phyloP scores from a whole-genome alignment of 2,329 filamentous ascomycete genomes.

The Triangularia setosa region DNA sequence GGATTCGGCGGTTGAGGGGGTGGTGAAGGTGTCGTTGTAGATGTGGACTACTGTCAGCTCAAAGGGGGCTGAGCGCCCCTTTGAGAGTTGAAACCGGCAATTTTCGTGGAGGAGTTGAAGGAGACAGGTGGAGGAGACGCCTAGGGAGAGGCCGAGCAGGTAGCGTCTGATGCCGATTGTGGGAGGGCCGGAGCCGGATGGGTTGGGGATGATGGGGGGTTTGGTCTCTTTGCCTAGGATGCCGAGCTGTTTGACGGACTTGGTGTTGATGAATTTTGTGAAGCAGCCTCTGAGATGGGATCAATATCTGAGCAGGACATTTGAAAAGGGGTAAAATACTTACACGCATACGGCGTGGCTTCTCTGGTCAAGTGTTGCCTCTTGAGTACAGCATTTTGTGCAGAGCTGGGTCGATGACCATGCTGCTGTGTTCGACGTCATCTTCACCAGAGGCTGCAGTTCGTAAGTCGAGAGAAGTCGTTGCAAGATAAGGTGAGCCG shows the following conservation, averaged over 20 bases:
- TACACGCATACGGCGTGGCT: slow-evolving; percentile 58
- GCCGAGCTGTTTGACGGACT: slow-evolving; percentile 69
- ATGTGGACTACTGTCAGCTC: slow-evolving; percentile 60
- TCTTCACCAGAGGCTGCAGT: not conserved
- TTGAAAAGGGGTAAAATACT: slow-evolving; percentile 20
- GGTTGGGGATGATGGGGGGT: slow-evolving; percentile 19
- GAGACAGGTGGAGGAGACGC: slow-evolving; percentile 73
- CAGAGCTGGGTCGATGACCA: slow-evolving; percentile 38
- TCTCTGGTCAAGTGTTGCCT: slow-evolving; percentile 52
- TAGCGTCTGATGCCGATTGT: slow-evolving; percentile 45
- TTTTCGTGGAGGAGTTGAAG: slow-evolving; percentile 72
- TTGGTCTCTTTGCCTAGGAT: slow-evolving; percentile 48
- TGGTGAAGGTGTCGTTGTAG: slow-evolving; percentile 35
- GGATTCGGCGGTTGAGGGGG: slow-evolving; percentile 33
- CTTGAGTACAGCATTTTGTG: slow-evolving; percentile 50
- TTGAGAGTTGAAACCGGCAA: slow-evolving; percentile 59
- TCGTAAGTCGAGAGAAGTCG: not conserved
- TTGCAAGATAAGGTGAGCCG: not conserved
- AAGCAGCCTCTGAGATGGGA: slow-evolving; percentile 63
- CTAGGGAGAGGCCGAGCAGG: slow-evolving; percentile 77
- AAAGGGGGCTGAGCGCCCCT: slow-evolving; percentile 63
- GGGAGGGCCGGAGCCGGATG: slow-evolving; percentile 7
- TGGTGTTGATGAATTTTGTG: slow-evolving; percentile 69
- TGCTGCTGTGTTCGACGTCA: slow-evolving; percentile 17
- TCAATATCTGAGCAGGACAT: not conserved